Base-by-base conservation (phyloP, 1,284 basidiomycete species). In the Puccinia coronata region DNA sequence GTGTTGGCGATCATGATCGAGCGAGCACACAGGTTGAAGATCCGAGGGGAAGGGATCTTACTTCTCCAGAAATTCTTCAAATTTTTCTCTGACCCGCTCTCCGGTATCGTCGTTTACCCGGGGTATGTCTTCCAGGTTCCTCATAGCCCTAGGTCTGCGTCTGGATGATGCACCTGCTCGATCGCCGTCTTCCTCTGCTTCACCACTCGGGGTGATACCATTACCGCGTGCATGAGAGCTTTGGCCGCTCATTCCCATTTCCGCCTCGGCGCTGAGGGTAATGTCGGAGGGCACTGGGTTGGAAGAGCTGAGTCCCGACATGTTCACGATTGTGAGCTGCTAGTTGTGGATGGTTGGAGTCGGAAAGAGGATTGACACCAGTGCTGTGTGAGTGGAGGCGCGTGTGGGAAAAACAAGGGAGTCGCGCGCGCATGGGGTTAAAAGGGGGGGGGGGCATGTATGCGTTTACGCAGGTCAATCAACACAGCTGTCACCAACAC, bases 21-120 rank as follows among this genome's bases (percentile, higher is more conserved):
- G 5, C 28, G 9, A 67, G 39, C 14, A 12, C 20, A 1, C 3
- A 28, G 41, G 20, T 28, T 63, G 59, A 53, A 1, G 47, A 12
- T 51, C 8, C 18, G 76, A 63, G 36, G 53, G n/a, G n/a, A n/a
- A 23, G 87, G 18, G 14, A 16, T 85, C 93, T 84, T 86, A 97
- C 94, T 90, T 92, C 87, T 94, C 93, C 77, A 99, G 87, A 87
- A 99, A 98, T 6, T 90, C 90, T 85, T 93, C 92, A 85, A 98
- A 98, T 83, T 92, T 92, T 85, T 95, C 93, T 82, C 92, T 91
- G 3, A 98, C 93, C 84, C 92, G 93, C 87, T 98, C 95, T 74
- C 95, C 95, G 18, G 96, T 94, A 55, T 92, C 91, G 87, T 98
- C 96, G 83, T 92, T 92, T 0, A 98, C 95, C 71, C 93, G 88